Conservation (phyloP, 345 rosid species). For the Citrus inodora region DNA sequence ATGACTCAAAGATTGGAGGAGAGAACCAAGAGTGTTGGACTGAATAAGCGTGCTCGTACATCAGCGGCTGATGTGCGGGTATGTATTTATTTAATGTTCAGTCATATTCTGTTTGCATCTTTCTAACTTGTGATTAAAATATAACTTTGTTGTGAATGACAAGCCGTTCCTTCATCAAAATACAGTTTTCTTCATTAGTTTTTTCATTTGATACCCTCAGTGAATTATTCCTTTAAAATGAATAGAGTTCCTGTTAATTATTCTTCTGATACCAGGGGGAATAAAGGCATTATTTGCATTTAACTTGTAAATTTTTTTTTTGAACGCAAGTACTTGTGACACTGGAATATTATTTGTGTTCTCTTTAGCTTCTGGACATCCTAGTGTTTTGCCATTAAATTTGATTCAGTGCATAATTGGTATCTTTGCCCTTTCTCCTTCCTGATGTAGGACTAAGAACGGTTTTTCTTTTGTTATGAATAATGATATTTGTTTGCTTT, state of each 20-base stretch:
- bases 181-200: not conserved
- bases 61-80: conserved; percentile 74
- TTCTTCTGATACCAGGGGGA: not conserved
- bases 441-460: not conserved
- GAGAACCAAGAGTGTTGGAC: conserved; percentile 65
- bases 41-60: conserved; percentile 74
- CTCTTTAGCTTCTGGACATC: not conserved
- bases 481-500: conserved; percentile 2
- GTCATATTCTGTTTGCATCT: not conserved
- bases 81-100: conserved; percentile 37
- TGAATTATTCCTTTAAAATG: not conserved
- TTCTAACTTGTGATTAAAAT: not conserved
- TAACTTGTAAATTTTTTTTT: not conserved
- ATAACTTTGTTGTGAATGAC: not conserved
- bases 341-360: not conserved
- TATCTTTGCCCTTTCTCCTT: too few species aligned
- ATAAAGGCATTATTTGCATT: not conserved
- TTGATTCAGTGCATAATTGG: not conserved
- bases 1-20: conserved; percentile 68
- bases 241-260: not conserved
- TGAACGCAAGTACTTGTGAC: not conserved
- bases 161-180: not conserved
- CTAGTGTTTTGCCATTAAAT: not conserved
- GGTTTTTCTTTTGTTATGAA: not conserved
- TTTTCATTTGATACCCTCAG: not conserved